Evolutionary conservation across 345 rosid species (phyloP).

Genomic region (Toxicodendron radicans): DNA sequence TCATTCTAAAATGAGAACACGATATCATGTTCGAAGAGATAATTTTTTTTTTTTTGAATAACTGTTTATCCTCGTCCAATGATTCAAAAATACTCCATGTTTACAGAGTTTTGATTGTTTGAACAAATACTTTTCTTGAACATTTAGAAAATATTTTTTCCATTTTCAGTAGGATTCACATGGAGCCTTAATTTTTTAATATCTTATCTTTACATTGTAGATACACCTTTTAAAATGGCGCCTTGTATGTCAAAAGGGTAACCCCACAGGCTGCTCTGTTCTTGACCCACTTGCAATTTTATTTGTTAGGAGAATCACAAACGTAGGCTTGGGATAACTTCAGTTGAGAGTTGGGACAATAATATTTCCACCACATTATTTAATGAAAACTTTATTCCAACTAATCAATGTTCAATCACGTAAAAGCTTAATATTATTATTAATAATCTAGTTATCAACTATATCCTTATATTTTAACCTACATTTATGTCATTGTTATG

Average conservation of each 20-base stretch:
- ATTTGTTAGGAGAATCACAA: neutral
- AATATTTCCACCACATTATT: neutral
- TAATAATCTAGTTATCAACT: neutral
- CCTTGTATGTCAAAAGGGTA: neutral
- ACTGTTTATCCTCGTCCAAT: no score
- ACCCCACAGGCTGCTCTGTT: neutral
- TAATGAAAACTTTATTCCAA: neutral
- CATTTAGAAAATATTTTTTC: neutral
- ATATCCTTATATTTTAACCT: neutral
- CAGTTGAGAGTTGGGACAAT: neutral
- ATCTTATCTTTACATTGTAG: neutral
- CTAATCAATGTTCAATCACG: neutral
- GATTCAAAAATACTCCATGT: no score
- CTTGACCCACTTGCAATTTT: no score
- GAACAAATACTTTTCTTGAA: neutral
- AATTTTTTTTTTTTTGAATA: no score
- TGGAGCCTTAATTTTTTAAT: conserved; percentile 7
- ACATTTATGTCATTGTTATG: conserved; percentile 9
- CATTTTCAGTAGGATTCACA: neutral
- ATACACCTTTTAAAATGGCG: neutral
- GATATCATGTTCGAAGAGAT: no score
- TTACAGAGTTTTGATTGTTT: no score
- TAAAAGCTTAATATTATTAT: neutral
- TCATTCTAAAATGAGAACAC: no score
- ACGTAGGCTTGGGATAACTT: neutral